Base-by-base conservation (phyloP, 2,329 filamentous ascomycete species). In the Nothopassalora personata region DNA sequence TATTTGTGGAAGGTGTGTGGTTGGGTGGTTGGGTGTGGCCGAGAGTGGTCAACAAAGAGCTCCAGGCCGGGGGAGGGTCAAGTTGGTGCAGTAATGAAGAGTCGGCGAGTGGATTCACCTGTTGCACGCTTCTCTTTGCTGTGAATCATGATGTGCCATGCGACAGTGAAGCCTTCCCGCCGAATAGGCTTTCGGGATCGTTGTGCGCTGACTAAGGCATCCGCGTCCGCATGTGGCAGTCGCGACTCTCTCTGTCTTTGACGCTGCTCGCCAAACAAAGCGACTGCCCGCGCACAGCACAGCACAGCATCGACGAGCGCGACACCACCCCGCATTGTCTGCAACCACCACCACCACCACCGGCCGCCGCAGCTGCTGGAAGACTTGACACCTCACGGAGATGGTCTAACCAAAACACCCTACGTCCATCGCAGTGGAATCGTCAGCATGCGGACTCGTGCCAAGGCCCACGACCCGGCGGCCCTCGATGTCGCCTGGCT, bases 401-500 rank as follows among this genome's bases (percentile, higher is more conserved):
- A 66, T 66, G 64, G 54, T 62, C 31, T 66, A 51, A 60, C 31
- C 31, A 47, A 23, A 23, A 23, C 23, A 23, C 23, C 23, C 2
- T 23, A 23, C 23, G 23, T 23, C 23, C 23, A 28, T 23, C 39
- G 18, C 8, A 27, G 46, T 58, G n/a, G 28, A 46, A 23, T 34
- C 51, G 19, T 23, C 64, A 76, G 60, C 66, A 88, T 88, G 85
- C 68, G 72, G 60, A 74, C 71, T 34, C 68, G 72, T 59, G 68
- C 68, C 39, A 66, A 67, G 65, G 70, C 66, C 56, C 67, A 84
- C 81, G 75, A 79, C 78, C 69, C 63, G 36, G 79, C 79, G 63
- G 78, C 75, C 65, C 76, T 91, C 70, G 89, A 93, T 77, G 78
- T 87, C 66, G 83, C 82, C 75, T 91, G 89, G 76, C 77, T 93